Evolutionary conservation across 495 filamentous ascomycete species (phyloP).

Genomic region (Podospora anserina): DNA sequence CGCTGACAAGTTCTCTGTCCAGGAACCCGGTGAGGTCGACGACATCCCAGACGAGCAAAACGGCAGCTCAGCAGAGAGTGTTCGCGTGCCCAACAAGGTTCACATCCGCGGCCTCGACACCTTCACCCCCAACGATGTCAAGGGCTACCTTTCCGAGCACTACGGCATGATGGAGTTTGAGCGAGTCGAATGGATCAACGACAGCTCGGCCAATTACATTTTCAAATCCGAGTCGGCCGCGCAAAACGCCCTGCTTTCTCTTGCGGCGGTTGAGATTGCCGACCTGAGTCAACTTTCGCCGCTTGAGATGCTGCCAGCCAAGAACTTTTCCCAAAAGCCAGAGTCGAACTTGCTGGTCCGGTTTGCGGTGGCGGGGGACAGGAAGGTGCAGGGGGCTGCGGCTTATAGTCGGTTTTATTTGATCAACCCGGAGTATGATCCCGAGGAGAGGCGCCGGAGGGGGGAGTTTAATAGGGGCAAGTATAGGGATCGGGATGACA

Average conservation of each 20-base stretch:
- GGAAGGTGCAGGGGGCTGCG: constrained; percentile 71
- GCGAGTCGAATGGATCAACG: constrained; percentile 90
- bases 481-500: constrained; percentile 58
- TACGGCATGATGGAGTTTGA: constrained; percentile 52
- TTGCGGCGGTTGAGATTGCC: constrained; percentile 48
- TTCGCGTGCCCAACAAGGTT: constrained; percentile 60
- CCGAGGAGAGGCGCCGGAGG: constrained; percentile 62
- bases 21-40: constrained; percentile 41
- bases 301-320: constrained; percentile 58
- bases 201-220: constrained; percentile 81
- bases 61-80: constrained; percentile 23
- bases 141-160: constrained; percentile 64
- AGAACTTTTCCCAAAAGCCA: constrained; percentile 60
- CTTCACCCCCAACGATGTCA: constrained; percentile 73
- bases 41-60: constrained; percentile 26
- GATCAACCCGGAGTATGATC: constrained; percentile 83
- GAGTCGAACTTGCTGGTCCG: constrained; percentile 69
- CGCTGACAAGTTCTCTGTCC: constrained; percentile 6
- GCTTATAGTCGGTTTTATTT: constrained; percentile 87
- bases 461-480: constrained; percentile 42
- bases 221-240: constrained; percentile 69
- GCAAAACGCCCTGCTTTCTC: constrained; percentile 62
- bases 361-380: constrained; percentile 69
- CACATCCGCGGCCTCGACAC: constrained; percentile 80
- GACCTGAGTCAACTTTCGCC: constrained; percentile 46